Base-by-base conservation (phyloP, 371 early-diverging fungal genomes). In the Haplosporangium sp. region DNA sequence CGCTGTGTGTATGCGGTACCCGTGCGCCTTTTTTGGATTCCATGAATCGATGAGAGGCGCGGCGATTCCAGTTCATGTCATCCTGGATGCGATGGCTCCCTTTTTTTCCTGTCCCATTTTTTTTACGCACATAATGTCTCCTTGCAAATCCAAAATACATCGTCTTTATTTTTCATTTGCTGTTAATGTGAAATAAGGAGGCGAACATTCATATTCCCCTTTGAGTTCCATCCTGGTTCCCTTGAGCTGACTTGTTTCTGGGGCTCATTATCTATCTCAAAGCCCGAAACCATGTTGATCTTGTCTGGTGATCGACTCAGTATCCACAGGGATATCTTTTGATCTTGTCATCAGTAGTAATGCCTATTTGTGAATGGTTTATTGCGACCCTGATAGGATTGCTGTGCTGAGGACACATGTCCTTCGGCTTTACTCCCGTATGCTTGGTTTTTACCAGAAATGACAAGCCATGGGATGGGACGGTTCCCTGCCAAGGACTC, bases 31-130 rank as follows among this genome's bases (percentile, higher is more conserved):
- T 48, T 10, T 14, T 18, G 12, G 16, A 13, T 9, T 55, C 55
- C 55, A 40, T 36, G 55, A 8, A 9, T 57, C 41, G 29, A 64
- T 16, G n/a, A 13, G 36, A 20, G 18, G 55, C n/a, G 48, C 52
- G 58, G 42, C n/a, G 48, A 59, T 73, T 73, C 67, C 63, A 73
- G 58, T 62, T 62, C 73, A 62, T 73, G 59, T 66, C 63, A 41
- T 38, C 46, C 58, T 37, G 29, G 58, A 64, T 54, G 55, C 64
- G 59, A 60, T 57, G 52, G 36, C 48, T 64, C 61, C 48, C 59
- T 70, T 42, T 67, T 41, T 38, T 23, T 12, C 52, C 20, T 45
- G 11, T n/a, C 18, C 47, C 36, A 29, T 37, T 11, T 41, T 16
- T 2, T 20, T n/a, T 21, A 54, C 54, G 54, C n/a, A n/a, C n/a